Conservation (phyloP, 345 rosid genomes). For the Alliaria petiolata region DNA sequence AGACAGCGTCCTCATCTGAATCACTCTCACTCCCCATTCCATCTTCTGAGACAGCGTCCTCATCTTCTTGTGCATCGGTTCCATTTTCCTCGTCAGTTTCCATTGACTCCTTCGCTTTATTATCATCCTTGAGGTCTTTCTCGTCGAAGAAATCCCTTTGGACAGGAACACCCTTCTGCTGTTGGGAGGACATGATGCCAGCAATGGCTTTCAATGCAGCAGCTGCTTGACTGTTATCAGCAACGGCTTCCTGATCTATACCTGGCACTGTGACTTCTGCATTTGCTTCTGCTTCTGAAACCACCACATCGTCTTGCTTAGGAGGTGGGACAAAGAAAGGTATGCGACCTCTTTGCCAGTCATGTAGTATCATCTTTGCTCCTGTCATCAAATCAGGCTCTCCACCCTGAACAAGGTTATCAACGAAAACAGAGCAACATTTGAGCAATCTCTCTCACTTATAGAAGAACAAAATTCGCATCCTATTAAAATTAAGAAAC, state of each 20-base stretch:
- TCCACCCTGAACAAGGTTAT: slow-evolving; percentile 55
- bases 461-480: neutral
- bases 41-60: slow-evolving; percentile 5
- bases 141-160: slow-evolving; percentile 69
- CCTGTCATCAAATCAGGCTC: slow-evolving; percentile 84
- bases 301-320: slow-evolving; percentile 29
- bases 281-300: slow-evolving; percentile 38
- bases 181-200: slow-evolving; percentile 69
- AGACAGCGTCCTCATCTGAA: neutral
- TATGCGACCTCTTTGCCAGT: slow-evolving; percentile 93
- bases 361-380: slow-evolving; percentile 94
- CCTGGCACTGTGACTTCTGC: slow-evolving; percentile 39
- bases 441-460: neutral
- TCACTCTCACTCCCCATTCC: slow-evolving; percentile 15
- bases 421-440: neutral
- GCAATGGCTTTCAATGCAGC: slow-evolving; percentile 82
- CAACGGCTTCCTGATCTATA: slow-evolving; percentile 44
- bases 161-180: slow-evolving; percentile 66
- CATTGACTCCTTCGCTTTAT: slow-evolving; percentile 6
- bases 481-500: slow-evolving; percentile 1
- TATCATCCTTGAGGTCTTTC: slow-evolving; percentile 45
- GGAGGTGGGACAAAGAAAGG: slow-evolving; percentile 93
- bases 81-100: slow-evolving; percentile 9
- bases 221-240: slow-evolving; percentile 43
- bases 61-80: slow-evolving; percentile 16